Percentiles rank a stretch among this genome's conserved stretches.
phyloP scores from a whole-genome alignment of 208 protist species.

The Wallacemonas collosoma region DNA sequence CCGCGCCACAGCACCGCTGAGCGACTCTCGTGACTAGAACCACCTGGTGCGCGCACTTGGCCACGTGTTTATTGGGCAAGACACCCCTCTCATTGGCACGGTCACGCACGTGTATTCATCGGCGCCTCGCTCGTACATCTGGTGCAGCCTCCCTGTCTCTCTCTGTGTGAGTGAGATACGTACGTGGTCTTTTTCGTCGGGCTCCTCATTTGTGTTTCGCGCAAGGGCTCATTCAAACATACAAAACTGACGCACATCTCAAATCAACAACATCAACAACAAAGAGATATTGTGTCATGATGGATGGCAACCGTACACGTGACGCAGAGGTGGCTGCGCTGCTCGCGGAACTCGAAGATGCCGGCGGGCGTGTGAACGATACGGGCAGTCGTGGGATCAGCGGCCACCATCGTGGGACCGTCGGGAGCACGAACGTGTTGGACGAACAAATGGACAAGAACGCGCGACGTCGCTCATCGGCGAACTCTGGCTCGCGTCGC shows the following conservation, averaged over 20 bases:
- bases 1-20: too few species aligned
- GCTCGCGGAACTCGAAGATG: conserved; percentile 61
- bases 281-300: background rate
- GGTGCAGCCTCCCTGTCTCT: too few species aligned
- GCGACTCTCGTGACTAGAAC: too few species aligned
- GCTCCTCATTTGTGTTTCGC: too few species aligned
- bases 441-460: background rate
- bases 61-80: too few species aligned
- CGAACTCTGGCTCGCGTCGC: background rate
- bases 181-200: too few species aligned
- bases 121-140: too few species aligned
- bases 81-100: too few species aligned
- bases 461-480: background rate
- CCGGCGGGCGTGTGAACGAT: conserved; percentile 25
- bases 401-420: conserved; percentile 13
- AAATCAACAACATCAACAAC: too few species aligned
- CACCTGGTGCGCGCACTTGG: too few species aligned
- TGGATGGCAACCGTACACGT: conserved; percentile 1
- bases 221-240: background rate
- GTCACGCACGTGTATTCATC: too few species aligned
- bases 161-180: too few species aligned
- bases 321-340: conserved; percentile 55
- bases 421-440: conserved; percentile 16
- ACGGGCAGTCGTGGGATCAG: background rate
- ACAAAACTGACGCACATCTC: background rate